Conservation (phyloP, 768 basidiomycete species). For the Auricularia sp. region DNA sequence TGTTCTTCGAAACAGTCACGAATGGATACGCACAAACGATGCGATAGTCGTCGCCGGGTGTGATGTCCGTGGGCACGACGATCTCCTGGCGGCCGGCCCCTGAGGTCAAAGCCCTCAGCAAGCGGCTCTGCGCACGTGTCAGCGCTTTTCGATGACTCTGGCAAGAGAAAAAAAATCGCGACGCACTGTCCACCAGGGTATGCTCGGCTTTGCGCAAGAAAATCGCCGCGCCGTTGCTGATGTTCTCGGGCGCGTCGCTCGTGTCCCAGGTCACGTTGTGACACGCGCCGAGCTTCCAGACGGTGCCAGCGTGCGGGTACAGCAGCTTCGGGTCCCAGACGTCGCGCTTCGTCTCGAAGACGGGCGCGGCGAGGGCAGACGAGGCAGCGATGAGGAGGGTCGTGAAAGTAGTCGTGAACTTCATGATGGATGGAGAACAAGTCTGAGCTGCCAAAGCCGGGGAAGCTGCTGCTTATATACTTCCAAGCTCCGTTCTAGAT, state of each 20-base stretch:
- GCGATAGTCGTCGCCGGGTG: not conserved
- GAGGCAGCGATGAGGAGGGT: not conserved
- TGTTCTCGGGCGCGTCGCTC: constrained; percentile 7
- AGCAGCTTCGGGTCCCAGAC: constrained; percentile 20
- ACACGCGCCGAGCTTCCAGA: constrained; percentile 16
- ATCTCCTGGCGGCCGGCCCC: not conserved
- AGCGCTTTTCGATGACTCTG: not conserved
- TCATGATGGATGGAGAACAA: not conserved
- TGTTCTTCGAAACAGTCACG: not conserved
- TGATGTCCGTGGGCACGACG: not conserved
- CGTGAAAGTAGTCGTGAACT: constrained; percentile 1
- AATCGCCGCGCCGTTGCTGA: constrained; percentile 16
- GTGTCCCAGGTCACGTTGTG: constrained; percentile 20
- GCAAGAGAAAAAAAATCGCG: not conserved
- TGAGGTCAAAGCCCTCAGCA: not conserved
- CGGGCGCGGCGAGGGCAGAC: not conserved
- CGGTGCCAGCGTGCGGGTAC: constrained; percentile 14
- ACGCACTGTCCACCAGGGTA: not conserved
- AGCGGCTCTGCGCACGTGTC: not conserved
- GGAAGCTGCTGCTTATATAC: too few relatives aligned
- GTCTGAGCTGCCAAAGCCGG: too few relatives aligned
- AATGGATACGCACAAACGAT: not conserved
- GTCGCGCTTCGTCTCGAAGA: constrained; percentile 7
- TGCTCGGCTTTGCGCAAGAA: not conserved
- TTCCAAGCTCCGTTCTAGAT: too few relatives aligned